phyloP scores from a whole-genome alignment of 139 green algal species.

The Chlamydomonas schloesseri region DNA sequence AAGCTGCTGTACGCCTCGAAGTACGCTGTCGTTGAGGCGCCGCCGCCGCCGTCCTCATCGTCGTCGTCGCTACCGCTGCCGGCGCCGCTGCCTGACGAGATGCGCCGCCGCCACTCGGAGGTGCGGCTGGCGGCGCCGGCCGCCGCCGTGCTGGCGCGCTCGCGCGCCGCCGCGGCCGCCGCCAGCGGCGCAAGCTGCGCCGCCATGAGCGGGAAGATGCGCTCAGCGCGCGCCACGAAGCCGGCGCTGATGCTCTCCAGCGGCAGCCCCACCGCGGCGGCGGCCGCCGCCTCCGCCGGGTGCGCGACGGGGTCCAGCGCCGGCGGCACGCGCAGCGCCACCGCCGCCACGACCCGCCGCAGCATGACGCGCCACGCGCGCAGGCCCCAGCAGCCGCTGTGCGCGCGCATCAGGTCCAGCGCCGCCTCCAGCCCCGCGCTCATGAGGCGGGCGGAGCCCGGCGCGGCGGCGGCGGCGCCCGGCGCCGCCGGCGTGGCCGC shows the following conservation, averaged over 20 bases:
- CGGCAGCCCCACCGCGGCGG: constrained; percentile 23
- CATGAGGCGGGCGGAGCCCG: constrained; percentile 22
- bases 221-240: constrained; percentile 53
- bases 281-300: neutral
- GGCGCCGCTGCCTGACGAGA: neutral
- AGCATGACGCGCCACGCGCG: constrained; percentile 65
- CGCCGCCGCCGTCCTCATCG: neutral
- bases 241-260: constrained; percentile 28
- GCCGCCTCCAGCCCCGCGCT: constrained; percentile 53
- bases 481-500: constrained; percentile 17
- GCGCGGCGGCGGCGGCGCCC: constrained; percentile 43
- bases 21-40: no score
- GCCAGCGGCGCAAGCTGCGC: constrained; percentile 45
- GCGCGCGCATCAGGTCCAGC: constrained; percentile 50
- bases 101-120: neutral
- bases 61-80: neutral
- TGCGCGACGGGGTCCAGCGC: constrained; percentile 15
- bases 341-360: constrained; percentile 39
- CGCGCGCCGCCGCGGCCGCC: neutral
- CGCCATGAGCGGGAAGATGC: constrained; percentile 60
- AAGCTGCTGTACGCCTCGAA: no score
- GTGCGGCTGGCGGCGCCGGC: neutral
- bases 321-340: constrained; percentile 43
- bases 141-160: neutral
- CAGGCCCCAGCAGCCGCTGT: constrained; percentile 56